Evolutionary conservation across 1,284 basidiomycete genomes (phyloP), one percentile per base, ranked within the genome.

Genomic region (Agaricales sp.): DNA sequence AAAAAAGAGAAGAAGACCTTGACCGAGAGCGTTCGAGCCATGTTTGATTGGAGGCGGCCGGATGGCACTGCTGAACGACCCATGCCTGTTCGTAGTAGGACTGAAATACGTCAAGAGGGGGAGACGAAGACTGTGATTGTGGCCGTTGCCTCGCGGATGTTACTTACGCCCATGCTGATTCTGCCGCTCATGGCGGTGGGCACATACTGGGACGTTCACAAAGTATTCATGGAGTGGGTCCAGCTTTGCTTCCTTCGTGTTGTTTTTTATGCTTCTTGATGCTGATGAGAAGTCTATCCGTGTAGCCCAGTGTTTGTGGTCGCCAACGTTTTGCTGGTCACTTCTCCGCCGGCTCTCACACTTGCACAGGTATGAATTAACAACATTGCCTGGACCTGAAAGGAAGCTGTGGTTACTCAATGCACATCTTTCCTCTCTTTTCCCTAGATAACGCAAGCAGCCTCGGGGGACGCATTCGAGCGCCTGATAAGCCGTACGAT

Each of bases 401-500:
- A 19, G 4, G 14, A 26, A 37, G 39, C 16, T 24, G 22, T n/a
- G n/a, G n/a, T 38, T 43, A 37, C 20, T 24, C 52, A 37, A 45
- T 35, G 30, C 30, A 11, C 30, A n/a, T 8, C 8, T 35, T 35
- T 35, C 45, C 18, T 30, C 12, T 13, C 35, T 23, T 4, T 49
- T 52, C 66, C 43, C 61, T 63, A 94, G 73, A 92, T 95, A 59
- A 92, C 91, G 1, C 87, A 91, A 66, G 87, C 87, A 2, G 87
- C 82, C 2, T 85, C 83, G 1, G 89, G 89, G 8, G 88, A 92
- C 59, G 85, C 89, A 0, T 95, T 97, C 61, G 93, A 97, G 65
- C 73, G 90, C 3, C 75, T 97, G 46, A 90, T 97, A 59, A 85
- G 80, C 52, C 70, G 80, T 21, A 89, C 87, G 0, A 81, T 90